Conservation (phyloP, 2,329 filamentous ascomycete genomes). For the Penicillium verrucosum region DNA sequence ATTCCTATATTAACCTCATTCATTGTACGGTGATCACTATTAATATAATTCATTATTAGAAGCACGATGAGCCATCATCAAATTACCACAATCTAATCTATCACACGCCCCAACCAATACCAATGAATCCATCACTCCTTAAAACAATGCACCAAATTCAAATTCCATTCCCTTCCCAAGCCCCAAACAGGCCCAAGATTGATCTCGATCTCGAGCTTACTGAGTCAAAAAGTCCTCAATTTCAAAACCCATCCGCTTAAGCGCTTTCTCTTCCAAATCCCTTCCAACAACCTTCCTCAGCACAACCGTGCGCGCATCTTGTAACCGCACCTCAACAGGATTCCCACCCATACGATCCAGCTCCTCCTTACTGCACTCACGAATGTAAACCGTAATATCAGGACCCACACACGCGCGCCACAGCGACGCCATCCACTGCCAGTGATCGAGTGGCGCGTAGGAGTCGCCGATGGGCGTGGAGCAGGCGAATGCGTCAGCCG, state of each 20-base stretch:
- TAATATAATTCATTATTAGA: neutral
- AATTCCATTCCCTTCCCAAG: neutral
- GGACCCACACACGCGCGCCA: constrained; percentile 84
- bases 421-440: constrained; percentile 94
- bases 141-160: neutral
- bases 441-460: constrained; percentile 83
- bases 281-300: constrained; percentile 46
- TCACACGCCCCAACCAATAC: neutral
- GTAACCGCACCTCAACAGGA: constrained; percentile 56
- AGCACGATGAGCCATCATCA: neutral
- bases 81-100: constrained; percentile 1
- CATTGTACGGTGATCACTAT: neutral
- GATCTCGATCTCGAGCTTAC: constrained; percentile 15
- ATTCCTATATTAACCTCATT: neutral
- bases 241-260: constrained; percentile 79
- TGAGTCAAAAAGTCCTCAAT: constrained; percentile 66
- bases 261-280: constrained; percentile 63
- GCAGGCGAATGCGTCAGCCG: constrained; percentile 71
- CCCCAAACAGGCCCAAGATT: neutral
- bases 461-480: constrained; percentile 70
- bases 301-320: constrained; percentile 51
- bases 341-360: constrained; percentile 38
- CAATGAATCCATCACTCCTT: neutral
- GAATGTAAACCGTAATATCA: constrained; percentile 55
- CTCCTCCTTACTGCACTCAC: constrained; percentile 41